Evolutionary conservation across 208 protist genomes (phyloP), one percentile per base, ranked within the genome.

Genomic region (Trypanosoma avium): DNA sequence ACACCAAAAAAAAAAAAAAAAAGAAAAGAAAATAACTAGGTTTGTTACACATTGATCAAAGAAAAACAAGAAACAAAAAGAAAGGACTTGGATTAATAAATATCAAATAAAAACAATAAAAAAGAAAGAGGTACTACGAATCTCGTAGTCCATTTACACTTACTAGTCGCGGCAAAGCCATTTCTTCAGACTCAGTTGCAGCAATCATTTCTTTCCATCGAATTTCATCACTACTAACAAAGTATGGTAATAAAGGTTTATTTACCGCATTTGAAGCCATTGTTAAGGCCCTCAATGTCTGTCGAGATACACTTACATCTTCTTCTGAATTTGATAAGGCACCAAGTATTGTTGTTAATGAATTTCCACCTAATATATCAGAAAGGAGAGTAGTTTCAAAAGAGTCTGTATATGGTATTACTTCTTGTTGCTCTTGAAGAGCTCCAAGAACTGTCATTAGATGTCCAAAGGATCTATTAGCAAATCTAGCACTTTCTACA

Each of bases 291-390:
- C 33, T 19, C 9, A 83, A 46, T 2, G 69, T 73, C 24, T 53
- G 47, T 4, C 64, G 21, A 13, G 40, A 77, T 27, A 73, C 67
- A 45, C 75, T 61, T 9, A 69, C 15, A 27, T 76, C 52, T 29
- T 77, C 63, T 6, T 13, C 49, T 30, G 60, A 40, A 2, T 48
- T 35, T 21, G 56, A 66, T 27, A 83, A 35, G 26, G 62, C 32
- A 4, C 70, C 77, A 38, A 87, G 19, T 27, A 87, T 55, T 1
- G 70, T 70, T 15, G 77, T 79, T 33, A 81, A 45, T 13, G 71
- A 69, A 60, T 84, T 87, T 24, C 81, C 81, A 19, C 81, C 81
- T 9, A 87, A 71, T 3, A 87, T 27, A 38, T 87, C 81, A 29
- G 58, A 77, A 24, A 87, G 66, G 24, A 81, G 65, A 21, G 69